Evolutionary conservation across 1,284 basidiomycete species (phyloP).

Genomic region (Heimioporus punctisporus): DNA sequence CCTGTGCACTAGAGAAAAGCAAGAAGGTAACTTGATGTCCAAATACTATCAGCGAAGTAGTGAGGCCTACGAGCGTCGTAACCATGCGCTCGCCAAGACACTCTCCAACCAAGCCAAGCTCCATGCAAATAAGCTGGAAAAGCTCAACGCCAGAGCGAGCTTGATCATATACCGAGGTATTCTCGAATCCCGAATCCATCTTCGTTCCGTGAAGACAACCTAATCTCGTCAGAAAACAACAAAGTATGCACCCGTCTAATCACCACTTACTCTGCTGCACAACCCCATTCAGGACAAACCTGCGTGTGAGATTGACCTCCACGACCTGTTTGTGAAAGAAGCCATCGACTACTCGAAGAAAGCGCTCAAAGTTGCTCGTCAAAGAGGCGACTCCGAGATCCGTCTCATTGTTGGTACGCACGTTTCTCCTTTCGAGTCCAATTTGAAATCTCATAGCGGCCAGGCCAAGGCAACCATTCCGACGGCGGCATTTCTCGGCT

Average conservation of each 20-base stretch:
- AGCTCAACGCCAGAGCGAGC: conserved; percentile 80
- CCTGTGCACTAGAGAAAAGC: conserved; percentile 72
- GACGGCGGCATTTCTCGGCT: not conserved
- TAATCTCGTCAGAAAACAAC: conserved; percentile 25
- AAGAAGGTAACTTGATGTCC: conserved; percentile 76
- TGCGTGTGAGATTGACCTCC: not conserved
- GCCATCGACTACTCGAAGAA: not conserved
- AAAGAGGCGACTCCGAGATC: not conserved
- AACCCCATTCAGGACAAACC: not conserved
- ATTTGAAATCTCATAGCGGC: no score
- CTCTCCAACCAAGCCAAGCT: conserved; percentile 82
- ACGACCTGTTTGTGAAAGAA: not conserved
- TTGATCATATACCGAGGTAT: conserved; percentile 86
- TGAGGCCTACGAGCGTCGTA: conserved; percentile 66
- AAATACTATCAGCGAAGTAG: conserved; percentile 62
- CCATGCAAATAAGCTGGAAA: conserved; percentile 80
- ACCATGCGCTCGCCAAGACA: conserved; percentile 84
- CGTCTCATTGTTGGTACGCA: not conserved
- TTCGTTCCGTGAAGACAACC: not conserved
- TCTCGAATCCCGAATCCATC: not conserved
- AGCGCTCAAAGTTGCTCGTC: not conserved
- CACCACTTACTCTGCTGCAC: not conserved
- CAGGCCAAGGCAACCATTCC: not conserved
- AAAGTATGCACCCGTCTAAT: conserved; percentile 10
- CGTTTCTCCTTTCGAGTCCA: no score